Conservation (phyloP, 2,329 filamentous ascomycete genomes). For the Exophiala xenobiotica region DNA sequence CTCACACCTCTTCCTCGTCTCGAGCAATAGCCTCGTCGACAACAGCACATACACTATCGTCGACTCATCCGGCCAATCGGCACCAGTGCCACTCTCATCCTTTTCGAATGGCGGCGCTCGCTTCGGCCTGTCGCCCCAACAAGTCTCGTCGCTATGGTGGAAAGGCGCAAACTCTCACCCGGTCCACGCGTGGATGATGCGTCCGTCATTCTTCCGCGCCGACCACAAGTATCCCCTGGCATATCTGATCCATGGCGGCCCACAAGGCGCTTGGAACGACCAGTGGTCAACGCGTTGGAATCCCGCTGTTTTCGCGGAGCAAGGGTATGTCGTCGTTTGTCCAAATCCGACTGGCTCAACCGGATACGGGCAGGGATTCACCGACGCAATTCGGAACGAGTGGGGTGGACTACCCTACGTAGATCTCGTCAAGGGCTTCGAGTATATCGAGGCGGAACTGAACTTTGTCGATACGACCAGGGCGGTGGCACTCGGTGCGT, state of each 20-base stretch:
- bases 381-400: constrained; percentile 50
- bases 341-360: constrained; percentile 61
- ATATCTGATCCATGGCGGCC: constrained; percentile 56
- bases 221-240: constrained; percentile 54
- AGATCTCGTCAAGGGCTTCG: constrained; percentile 56
- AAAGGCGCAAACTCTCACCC: constrained; percentile 45
- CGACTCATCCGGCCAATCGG: constrained; percentile 35
- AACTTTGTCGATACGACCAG: constrained; percentile 54
- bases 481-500: constrained; percentile 54
- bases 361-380: constrained; percentile 57
- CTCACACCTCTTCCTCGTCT: constrained; percentile 42
- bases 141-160: constrained; percentile 49
- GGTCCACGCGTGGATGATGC: constrained; percentile 49
- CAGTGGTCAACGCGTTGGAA: constrained; percentile 58
- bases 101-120: constrained; percentile 37
- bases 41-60: constrained; percentile 46
- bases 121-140: constrained; percentile 43
- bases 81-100: constrained; percentile 41
- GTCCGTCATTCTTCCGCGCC: constrained; percentile 47
- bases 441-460: constrained; percentile 51
- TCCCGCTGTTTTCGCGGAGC: constrained; percentile 57
- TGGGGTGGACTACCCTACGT: constrained; percentile 58
- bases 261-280: constrained; percentile 53
- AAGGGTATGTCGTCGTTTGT: constrained; percentile 60
- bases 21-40: constrained; percentile 46